Base-by-base conservation (phyloP, 1,284 basidiomycete species). In the Trametes hirsuta region DNA sequence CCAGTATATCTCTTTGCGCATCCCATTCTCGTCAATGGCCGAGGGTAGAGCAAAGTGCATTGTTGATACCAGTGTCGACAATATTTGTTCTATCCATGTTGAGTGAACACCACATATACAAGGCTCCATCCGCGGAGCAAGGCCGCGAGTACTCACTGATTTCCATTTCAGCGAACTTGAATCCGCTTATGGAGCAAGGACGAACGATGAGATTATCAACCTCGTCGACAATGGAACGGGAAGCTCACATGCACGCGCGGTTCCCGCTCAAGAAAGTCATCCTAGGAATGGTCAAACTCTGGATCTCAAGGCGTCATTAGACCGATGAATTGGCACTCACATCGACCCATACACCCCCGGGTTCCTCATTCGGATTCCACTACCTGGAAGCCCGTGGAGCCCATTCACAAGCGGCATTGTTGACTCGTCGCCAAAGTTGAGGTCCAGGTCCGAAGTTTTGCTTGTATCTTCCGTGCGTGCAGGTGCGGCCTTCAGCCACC, bases 251-350 rank as follows among this genome's bases (percentile, higher is more conserved):
- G 71, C 74, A 76, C 12, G 74, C 66, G 12, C 75, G 57, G 22
- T 70, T 71, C 6, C 75, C 75, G 18, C 72, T 74, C 4, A 71
- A 62, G 67, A 76, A 77, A 1, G 76, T 76, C 76, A 77, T 76
- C 66, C 74, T 76, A 24, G 11, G 53, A 6, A 30, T 2, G 24
- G 22, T 6, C 4, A 35, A 22, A 39, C 21, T 39, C n/a, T 22
- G 8, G 11, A 39, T 36, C 14, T 11, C 10, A 37, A 2, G 1
- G 8, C 4, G 1, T 12, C 44, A 39, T 34, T 12, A 6, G 24
- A 37, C 9, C n/a, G n/a, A 24, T 11, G 21, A 42, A 40, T 5
- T 18, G 14, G 24, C n/a, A 22, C 75, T 66, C 50, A 76, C 76
- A 76, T 69, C 22, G 71, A 66, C 5, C 74, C 72, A 65, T 75